Conservation (phyloP, 495 filamentous ascomycete species). For the Lasiosphaeriaceae sp. region DNA sequence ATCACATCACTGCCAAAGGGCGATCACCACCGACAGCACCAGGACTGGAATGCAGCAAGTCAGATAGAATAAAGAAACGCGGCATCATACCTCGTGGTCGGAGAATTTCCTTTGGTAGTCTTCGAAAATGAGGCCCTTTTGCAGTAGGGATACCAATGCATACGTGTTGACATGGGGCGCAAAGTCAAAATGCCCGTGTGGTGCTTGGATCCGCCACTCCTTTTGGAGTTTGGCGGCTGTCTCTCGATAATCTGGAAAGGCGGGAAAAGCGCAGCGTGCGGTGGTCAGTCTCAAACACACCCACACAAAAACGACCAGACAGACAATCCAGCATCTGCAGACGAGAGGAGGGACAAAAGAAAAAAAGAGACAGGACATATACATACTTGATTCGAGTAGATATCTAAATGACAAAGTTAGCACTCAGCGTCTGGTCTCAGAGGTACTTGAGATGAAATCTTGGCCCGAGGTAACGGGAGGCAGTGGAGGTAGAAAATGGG, state of each 20-base stretch:
- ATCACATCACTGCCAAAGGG: constrained; percentile 7
- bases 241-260: constrained; percentile 57
- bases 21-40: constrained; percentile 8
- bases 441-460: neutral
- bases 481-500: constrained; percentile 5
- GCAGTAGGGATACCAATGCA: constrained; percentile 69
- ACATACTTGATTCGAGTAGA: constrained; percentile 84
- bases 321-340: constrained; percentile 1
- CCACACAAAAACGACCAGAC: neutral
- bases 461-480: neutral
- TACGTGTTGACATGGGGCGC: constrained; percentile 71
- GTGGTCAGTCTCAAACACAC: constrained; percentile 31
- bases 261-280: constrained; percentile 17
- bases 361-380: constrained; percentile 12
- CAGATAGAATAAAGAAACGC: constrained; percentile 1
- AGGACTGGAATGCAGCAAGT: neutral
- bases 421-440: constrained; percentile 5
- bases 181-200: constrained; percentile 67
- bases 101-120: constrained; percentile 58
- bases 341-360: constrained; percentile 11
- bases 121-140: constrained; percentile 74
- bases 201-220: constrained; percentile 69
- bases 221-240: constrained; percentile 77
- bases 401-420: constrained; percentile 53
- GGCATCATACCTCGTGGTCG: constrained; percentile 24